Evolutionary conservation across 2,329 filamentous ascomycete species (phyloP).

Genomic region (Penicillium brevicompactum): DNA sequence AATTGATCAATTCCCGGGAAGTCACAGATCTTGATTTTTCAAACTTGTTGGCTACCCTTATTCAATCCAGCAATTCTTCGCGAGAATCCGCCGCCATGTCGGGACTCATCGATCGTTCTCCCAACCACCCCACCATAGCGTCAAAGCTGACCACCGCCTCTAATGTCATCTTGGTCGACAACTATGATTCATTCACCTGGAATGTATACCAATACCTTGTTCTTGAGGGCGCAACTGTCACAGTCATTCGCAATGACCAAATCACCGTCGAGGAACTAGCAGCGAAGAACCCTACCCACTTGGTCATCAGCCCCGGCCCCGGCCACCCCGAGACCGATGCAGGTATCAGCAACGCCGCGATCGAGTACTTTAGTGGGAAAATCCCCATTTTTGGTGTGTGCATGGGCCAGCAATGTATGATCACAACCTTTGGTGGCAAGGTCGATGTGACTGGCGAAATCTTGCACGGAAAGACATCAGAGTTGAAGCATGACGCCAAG

Average conservation of each 20-base stretch:
- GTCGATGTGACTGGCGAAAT: conserved; percentile 95
- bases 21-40: not conserved
- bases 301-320: conserved; percentile 92
- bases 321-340: conserved; percentile 91
- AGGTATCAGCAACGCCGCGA: conserved; percentile 89
- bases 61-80: not conserved
- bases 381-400: conserved; percentile 96
- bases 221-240: conserved; percentile 89
- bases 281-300: conserved; percentile 81
- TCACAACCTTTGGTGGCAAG: conserved; percentile 86
- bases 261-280: conserved; percentile 83
- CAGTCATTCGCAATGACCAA: conserved; percentile 90
- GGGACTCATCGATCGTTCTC: conserved; percentile 76
- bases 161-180: conserved; percentile 95
- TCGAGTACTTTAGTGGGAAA: conserved; percentile 88
- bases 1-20: not conserved
- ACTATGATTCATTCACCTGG: conserved; percentile 99
- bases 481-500: conserved; percentile 82
- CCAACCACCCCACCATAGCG: conserved; percentile 72
- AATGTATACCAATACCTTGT: conserved; percentile 98
- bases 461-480: conserved; percentile 94
- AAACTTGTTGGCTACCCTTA: not conserved
- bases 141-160: conserved; percentile 75
- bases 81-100: conserved; percentile 29
- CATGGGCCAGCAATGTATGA: conserved; percentile 99